These are phyloP conservation scores for Blastobotrys niveus DNA, from an alignment of 1,139 yeast genomes.

Conservation along the genomic window DNA sequence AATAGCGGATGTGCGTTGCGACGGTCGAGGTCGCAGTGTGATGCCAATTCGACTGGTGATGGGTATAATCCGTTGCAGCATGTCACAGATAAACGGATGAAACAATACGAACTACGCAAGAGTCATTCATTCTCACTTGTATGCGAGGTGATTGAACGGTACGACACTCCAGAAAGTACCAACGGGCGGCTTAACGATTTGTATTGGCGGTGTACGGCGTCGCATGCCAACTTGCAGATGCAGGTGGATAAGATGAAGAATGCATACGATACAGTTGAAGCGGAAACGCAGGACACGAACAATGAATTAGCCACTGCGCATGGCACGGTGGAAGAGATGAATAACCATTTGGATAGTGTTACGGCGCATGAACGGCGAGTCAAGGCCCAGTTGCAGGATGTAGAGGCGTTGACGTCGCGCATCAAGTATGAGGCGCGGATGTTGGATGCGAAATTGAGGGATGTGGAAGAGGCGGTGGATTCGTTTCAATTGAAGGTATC, in stretches of 20 bases:
- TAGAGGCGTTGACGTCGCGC: slow-evolving; percentile 67
- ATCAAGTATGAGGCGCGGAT: slow-evolving; percentile 74
- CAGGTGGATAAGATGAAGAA: slow-evolving; percentile 17
- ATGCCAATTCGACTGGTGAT: background rate
- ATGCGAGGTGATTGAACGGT: slow-evolving; percentile 37
- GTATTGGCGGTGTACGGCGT: slow-evolving; percentile 2
- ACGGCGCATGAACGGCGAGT: slow-evolving; percentile 30
- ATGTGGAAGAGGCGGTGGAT: slow-evolving; percentile 69
- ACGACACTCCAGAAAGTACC: slow-evolving; percentile 30
- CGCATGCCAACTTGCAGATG: slow-evolving; percentile 12
- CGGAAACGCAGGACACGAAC: background rate
- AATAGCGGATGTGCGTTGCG: background rate
- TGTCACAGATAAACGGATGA: slow-evolving; percentile 6
- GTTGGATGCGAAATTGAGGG: slow-evolving; percentile 65
- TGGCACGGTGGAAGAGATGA: slow-evolving; percentile 16
- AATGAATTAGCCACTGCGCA: slow-evolving; percentile 18
- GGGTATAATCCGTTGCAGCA: background rate
- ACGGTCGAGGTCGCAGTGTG: background rate
- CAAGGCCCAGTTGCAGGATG: slow-evolving; percentile 50
- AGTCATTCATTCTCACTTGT: slow-evolving; percentile 42
- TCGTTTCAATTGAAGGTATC: slow-evolving; percentile 43
- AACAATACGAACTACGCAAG: slow-evolving; percentile 17
- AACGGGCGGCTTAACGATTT: background rate
- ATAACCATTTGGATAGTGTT: slow-evolving; percentile 20
- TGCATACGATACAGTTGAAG: slow-evolving; percentile 4